These are phyloP conservation scores for Silene uniflora DNA, from an alignment of 148 eudicot species.

Conservation along the genomic window DNA sequence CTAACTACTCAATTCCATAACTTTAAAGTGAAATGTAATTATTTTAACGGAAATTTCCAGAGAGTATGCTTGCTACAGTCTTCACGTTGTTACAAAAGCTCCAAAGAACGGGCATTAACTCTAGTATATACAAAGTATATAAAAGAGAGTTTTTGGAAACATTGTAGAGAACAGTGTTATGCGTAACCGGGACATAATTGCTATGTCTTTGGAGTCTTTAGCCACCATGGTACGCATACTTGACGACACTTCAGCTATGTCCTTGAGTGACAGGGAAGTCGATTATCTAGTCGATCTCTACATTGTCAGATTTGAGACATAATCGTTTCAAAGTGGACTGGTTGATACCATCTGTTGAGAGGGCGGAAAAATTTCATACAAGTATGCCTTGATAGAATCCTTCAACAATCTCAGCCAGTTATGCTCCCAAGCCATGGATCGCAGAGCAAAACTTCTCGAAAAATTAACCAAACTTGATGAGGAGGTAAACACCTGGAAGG, in stretches of 20 bases:
- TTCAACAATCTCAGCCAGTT: not conserved
- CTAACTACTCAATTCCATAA: no score
- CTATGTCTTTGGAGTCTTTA: slow-evolving; percentile 8
- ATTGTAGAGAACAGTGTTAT: not conserved
- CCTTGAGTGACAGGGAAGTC: not conserved
- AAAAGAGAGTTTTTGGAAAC: no score
- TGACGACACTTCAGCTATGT: not conserved
- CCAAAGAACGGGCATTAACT: no score
- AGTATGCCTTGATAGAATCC: slow-evolving; percentile 3
- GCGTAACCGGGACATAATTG: slow-evolving; percentile 11
- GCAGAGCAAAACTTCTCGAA: not conserved
- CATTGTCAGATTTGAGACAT: not conserved
- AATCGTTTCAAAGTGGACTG: slow-evolving; percentile 12
- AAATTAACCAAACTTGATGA: not conserved
- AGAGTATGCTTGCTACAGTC: no score
- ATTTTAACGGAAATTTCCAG: no score
- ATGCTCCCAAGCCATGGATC: not conserved
- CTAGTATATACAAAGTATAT: no score
- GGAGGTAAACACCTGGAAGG: not conserved
- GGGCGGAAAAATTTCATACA: not conserved
- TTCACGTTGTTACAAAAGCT: no score
- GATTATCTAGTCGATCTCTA: not conserved
- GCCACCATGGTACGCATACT: slow-evolving; percentile 16
- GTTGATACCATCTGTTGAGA: slow-evolving; percentile 17
- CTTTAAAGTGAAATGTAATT: no score